Conservation (phyloP, 768 basidiomycete species). For the Leucogyrophana mollusca region DNA sequence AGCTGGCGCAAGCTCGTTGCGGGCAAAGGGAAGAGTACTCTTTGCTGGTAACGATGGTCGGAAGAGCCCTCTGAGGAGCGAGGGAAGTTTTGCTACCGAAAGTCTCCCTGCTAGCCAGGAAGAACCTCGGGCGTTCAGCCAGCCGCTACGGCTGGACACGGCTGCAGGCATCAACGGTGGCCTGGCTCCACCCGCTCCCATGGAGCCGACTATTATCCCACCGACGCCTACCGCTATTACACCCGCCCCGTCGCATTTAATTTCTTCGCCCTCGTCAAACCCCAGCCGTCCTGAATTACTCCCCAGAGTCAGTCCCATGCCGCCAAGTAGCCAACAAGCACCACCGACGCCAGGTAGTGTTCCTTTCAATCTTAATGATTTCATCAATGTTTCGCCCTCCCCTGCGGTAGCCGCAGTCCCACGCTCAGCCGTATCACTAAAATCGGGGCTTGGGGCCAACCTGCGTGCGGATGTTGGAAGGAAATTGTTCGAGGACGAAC, state of each 20-base stretch:
- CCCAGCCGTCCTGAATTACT: slow-evolving; percentile 14
- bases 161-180: slow-evolving; percentile 12
- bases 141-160: slow-evolving; percentile 15
- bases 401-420: slow-evolving; percentile 40
- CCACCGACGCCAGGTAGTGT: slow-evolving; percentile 35
- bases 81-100: slow-evolving; percentile 22
- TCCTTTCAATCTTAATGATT: slow-evolving; percentile 68
- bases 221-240: slow-evolving; percentile 29
- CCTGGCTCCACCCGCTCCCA: slow-evolving; percentile 23
- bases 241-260: slow-evolving; percentile 11
- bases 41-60: slow-evolving; percentile 47
- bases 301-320: slow-evolving; percentile 1
- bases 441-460: slow-evolving; percentile 39
- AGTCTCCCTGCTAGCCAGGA: slow-evolving; percentile 24
- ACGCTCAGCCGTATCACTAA: slow-evolving; percentile 29
- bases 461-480: slow-evolving; percentile 64
- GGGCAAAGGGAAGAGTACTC: slow-evolving; percentile 66
- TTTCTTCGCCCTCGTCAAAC: slow-evolving; percentile 23
- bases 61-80: slow-evolving; percentile 25
- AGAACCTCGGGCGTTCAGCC: slow-evolving; percentile 17
- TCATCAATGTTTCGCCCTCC: slow-evolving; percentile 71
- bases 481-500: slow-evolving; percentile 71
- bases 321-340: slow-evolving; percentile 18
- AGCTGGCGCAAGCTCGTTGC: slow-evolving; percentile 43
- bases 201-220: slow-evolving; percentile 32